Base-by-base conservation (phyloP, 2,329 filamentous ascomycete genomes). In the Pseudogymnoascus sp. region DNA sequence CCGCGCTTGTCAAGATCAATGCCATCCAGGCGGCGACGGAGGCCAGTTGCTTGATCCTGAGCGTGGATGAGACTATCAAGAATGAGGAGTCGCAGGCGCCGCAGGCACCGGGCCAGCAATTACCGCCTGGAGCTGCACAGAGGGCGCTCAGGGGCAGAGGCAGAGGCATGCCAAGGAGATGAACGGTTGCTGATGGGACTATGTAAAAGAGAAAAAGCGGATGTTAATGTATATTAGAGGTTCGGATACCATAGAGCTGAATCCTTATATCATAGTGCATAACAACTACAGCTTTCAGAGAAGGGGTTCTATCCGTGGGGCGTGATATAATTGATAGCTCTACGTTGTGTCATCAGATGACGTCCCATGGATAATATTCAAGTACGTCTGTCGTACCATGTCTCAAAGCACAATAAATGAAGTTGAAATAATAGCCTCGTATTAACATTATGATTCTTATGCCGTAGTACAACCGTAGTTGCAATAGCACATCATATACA, bases 51-150 rank as follows among this genome's bases (percentile, higher is more conserved):
- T 79, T 99, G 79, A 97, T 99, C 69, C 79, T 99, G 71, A 89
- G 91, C 70, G 94, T 99, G 63, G 94, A 99, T 74, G 94, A 99
- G 85, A 99, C 94, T 35, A 97, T 99, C 78, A 92, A 87, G 78
- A 99, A 99, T 77, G 91, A 99, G 80, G 92, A 97, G 80, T 96
- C 91, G 72, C 84, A 87, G 70, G 81, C 86, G 75, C 89, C 92
- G 23, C 90, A 96, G 76, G 91, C 86, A 7, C 93, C 93, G 0
- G 83, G 85, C 63, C 82, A 89, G 75, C 83, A 85, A 18, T 79
- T 92, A 68, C 90, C 89, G 4, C 87, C 88, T 1, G 90, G 89
- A 69, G 92, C 93, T 21, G 92, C 93, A 10, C 93, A 97, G 80
- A 83, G 93, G 72, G 93, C 92, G 44, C 78, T 97, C 68, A 84